phyloP scores from a whole-genome alignment of 495 filamentous ascomycete genomes.

The Tuber microsphaerosporum region DNA sequence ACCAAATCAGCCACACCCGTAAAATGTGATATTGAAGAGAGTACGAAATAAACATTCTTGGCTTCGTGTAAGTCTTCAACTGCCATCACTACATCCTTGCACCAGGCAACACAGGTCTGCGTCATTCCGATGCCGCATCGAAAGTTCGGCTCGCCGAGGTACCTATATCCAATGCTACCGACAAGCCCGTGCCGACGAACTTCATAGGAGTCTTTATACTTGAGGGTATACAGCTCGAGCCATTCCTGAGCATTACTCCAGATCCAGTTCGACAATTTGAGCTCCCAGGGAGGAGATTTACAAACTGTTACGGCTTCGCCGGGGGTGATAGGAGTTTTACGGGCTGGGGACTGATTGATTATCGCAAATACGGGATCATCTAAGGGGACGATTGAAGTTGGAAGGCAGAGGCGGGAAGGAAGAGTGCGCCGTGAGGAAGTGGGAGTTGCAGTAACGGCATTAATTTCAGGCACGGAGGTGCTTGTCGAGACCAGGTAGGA shows the following conservation, averaged over 20 bases:
- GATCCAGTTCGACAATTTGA: constrained; percentile 27
- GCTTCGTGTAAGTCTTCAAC: constrained; percentile 35
- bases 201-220: constrained; percentile 10
- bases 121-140: constrained; percentile 29
- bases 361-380: background rate
- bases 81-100: constrained; percentile 36
- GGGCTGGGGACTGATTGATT: constrained; percentile 5
- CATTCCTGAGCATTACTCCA: constrained; percentile 23
- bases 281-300: constrained; percentile 15
- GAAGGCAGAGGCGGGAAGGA: background rate
- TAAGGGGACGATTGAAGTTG: background rate
- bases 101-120: constrained; percentile 31
- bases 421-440: background rate
- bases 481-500: background rate
- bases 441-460: background rate
- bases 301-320: constrained; percentile 22
- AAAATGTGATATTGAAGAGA: constrained; percentile 28
- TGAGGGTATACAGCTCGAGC: constrained; percentile 22
- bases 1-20: constrained; percentile 26
- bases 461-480: background rate
- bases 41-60: constrained; percentile 27
- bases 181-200: constrained; percentile 24
- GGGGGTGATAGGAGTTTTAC: constrained; percentile 6
- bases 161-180: constrained; percentile 28
- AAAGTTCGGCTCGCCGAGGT: constrained; percentile 31